A percentile compares a stretch with the other conserved stretches of the same genome.
Evolutionary conservation across 2,329 filamentous ascomycete species (phyloP).

Genomic region (Chaetomium globosum): DNA sequence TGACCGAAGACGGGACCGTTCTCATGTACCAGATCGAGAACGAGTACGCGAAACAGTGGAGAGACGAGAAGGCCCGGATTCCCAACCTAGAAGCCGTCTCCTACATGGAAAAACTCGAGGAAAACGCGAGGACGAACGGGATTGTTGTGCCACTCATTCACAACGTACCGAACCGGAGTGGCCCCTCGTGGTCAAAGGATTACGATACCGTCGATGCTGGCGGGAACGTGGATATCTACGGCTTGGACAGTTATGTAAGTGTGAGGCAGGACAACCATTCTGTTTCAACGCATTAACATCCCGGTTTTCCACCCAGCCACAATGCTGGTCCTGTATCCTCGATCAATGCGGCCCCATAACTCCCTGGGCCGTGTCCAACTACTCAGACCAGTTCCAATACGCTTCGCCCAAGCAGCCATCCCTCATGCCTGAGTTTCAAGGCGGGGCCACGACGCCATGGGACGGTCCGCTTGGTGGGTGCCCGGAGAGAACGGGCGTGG

Average conservation of each 20-base stretch:
- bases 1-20: conserved; percentile 15
- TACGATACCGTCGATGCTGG: conserved; percentile 18
- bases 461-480: not conserved
- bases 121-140: conserved; percentile 6
- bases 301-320: not conserved
- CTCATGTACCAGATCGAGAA: conserved; percentile 21
- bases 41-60: conserved; percentile 15
- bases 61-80: not conserved
- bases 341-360: conserved; percentile 6
- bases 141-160: conserved; percentile 12
- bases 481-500: not conserved
- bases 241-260: conserved; percentile 16
- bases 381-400: conserved; percentile 10
- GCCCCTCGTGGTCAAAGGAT: conserved; percentile 11
- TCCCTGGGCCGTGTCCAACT: conserved; percentile 8
- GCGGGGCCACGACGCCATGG: conserved; percentile 14
- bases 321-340: conserved; percentile 21
- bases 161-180: conserved; percentile 12
- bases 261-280: not conserved
- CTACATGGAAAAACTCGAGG: conserved; percentile 16
- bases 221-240: conserved; percentile 17
- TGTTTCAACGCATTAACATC: not conserved
- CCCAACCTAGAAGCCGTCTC: conserved; percentile 9
- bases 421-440: conserved; percentile 20
- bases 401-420: conserved; percentile 4